A percentile compares a stretch with the other conserved stretches of the same genome.
Conservation (phyloP, 306 rosid species). For the Castanea crenata region DNA sequence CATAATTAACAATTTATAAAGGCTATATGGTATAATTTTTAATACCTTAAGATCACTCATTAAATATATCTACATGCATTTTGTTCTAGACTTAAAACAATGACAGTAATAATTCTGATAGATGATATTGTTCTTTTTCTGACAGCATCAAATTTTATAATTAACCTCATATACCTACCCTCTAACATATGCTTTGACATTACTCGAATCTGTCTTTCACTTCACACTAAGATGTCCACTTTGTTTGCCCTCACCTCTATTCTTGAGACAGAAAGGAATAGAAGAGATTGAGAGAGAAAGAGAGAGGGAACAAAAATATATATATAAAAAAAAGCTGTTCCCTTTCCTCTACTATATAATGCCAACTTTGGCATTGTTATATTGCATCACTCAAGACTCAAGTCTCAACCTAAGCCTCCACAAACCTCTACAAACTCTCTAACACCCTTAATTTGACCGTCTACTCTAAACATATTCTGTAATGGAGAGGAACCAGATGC, state of each 20-base stretch:
- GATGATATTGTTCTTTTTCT: not conserved
- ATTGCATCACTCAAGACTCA: constrained; percentile 19
- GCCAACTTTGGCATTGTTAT: constrained; percentile 23
- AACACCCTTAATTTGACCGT: not conserved
- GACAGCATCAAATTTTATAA: not conserved
- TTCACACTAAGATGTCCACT: not conserved
- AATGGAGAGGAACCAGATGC: constrained; percentile 63
- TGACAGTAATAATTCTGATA: not conserved
- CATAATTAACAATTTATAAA: too few species aligned
- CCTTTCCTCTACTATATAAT: constrained; percentile 32
- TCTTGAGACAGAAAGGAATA: not conserved
- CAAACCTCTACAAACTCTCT: not conserved
- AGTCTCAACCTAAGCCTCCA: constrained; percentile 6
- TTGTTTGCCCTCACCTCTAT: not conserved
- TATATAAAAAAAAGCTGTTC: not conserved
- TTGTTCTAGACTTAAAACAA: not conserved
- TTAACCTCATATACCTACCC: not conserved
- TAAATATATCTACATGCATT: not conserved
- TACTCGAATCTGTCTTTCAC: constrained; percentile 13
- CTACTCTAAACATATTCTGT: not conserved
- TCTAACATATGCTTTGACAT: not conserved
- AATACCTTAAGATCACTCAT: too few species aligned
- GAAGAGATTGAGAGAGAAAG: not conserved
- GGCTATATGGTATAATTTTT: too few species aligned
- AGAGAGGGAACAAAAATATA: too few species aligned